phyloP scores from a whole-genome alignment of 2,329 filamentous ascomycete genomes.

The Stagonosporopsis vannaccii region DNA sequence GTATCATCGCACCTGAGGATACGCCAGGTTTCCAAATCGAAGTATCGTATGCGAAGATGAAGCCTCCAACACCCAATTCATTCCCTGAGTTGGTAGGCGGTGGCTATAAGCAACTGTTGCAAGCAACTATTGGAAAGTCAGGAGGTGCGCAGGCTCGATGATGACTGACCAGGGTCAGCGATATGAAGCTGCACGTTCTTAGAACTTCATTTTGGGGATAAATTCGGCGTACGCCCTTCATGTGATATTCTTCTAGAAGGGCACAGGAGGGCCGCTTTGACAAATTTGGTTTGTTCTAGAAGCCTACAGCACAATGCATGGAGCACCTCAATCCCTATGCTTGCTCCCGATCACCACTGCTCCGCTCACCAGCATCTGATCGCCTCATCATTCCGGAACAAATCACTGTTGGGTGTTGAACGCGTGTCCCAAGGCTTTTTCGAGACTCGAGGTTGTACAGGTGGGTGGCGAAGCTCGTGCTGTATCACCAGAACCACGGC shows the following conservation, averaged over 20 bases:
- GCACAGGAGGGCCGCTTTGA: background rate
- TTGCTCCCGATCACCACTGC: conserved; percentile 11
- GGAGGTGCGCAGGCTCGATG: conserved; percentile 6
- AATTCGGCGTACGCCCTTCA: background rate
- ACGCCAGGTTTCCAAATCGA: conserved; percentile 50
- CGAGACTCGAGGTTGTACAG: conserved; percentile 5
- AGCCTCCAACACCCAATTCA: conserved; percentile 39
- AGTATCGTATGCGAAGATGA: conserved; percentile 50
- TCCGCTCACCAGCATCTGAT: conserved; percentile 7
- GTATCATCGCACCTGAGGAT: conserved; percentile 39
- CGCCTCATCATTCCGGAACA: conserved; percentile 1
- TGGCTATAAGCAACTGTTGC: conserved; percentile 18
- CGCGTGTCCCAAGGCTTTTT: conserved; percentile 3
- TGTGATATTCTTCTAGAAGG: background rate
- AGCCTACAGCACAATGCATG: conserved; percentile 8
- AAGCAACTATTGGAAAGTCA: conserved; percentile 14
- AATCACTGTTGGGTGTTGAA: background rate
- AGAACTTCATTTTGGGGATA: conserved; percentile 2
- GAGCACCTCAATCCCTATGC: conserved; percentile 12
- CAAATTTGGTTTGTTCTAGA: conserved; percentile 12
- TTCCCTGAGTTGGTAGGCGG: conserved; percentile 22
- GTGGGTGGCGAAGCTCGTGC: conserved; percentile 2
- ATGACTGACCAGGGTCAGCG: background rate
- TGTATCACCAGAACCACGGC: background rate
- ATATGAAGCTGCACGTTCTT: background rate